Percentiles rank a stretch among this genome's conserved stretches.
These are phyloP conservation scores for Agaricus blazei DNA, from an alignment of 768 basidiomycete species.

Conservation along the genomic window DNA sequence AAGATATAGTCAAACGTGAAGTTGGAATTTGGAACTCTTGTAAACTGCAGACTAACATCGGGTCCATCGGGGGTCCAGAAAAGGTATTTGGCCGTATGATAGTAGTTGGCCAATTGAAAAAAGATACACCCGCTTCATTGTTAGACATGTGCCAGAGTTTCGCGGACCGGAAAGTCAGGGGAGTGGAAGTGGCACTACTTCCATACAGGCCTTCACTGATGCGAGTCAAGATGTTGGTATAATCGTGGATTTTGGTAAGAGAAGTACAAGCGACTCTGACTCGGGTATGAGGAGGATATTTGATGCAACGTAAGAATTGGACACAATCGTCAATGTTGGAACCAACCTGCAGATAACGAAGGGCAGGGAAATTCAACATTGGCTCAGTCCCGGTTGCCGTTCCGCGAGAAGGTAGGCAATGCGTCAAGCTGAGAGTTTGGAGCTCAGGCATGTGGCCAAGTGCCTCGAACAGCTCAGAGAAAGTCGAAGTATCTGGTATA, in stretches of 20 bases:
- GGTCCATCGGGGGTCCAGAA: too few species aligned
- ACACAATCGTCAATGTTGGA: not conserved
- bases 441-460: conserved; percentile 1
- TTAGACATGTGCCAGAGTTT: not conserved
- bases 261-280: not conserved
- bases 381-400: not conserved
- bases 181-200: not conserved
- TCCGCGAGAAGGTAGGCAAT: not conserved
- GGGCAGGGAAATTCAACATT: not conserved
- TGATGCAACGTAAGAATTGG: not conserved
- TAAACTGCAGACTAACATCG: too few species aligned
- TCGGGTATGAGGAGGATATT: not conserved
- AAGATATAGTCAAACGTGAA: too few species aligned
- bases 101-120: too few species aligned
- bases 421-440: not conserved
- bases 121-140: not conserved
- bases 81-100: too few species aligned
- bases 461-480: conserved; percentile 2
- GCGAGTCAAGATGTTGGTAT: not conserved
- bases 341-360: not conserved
- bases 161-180: not conserved
- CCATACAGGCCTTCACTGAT: not conserved
- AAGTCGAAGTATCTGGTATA: not conserved
- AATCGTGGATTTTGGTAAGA: not conserved
- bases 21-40: too few species aligned